These are phyloP conservation scores for Corymbia calophylla DNA, from an alignment of 441 rosid species.

Conservation along the genomic window DNA sequence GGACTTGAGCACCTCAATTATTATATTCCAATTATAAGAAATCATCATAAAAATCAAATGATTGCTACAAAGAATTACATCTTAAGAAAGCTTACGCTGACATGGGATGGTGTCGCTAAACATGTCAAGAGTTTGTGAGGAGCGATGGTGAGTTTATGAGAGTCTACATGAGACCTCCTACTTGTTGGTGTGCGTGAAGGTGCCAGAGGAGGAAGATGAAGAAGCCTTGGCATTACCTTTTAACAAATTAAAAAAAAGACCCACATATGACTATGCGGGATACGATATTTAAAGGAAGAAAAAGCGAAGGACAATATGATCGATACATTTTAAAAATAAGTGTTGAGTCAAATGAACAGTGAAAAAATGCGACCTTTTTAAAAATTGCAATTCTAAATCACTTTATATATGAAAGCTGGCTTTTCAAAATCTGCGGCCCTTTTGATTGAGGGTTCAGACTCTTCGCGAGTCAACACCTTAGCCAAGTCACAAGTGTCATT, in stretches of 20 bases:
- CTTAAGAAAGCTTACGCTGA: not conserved
- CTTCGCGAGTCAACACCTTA: not conserved
- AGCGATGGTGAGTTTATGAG: not conserved
- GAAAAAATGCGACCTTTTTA: not conserved
- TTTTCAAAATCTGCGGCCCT: not conserved
- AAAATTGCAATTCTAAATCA: not conserved
- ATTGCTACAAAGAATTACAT: too few species aligned
- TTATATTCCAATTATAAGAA: accelerated
- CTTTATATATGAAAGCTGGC: not conserved
- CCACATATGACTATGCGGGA: not conserved
- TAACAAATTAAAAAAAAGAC: too few species aligned
- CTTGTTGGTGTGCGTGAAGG: not conserved
- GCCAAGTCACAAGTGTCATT: not conserved
- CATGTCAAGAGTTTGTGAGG: not conserved
- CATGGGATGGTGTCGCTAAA: not conserved
- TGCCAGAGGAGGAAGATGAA: not conserved
- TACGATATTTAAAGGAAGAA: not conserved
- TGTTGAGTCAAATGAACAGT: too few species aligned
- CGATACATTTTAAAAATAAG: too few species aligned
- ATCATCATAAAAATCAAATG: not conserved
- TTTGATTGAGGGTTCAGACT: not conserved
- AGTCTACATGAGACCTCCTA: accelerated
- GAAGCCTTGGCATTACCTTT: not conserved
- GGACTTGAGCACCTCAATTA: not conserved
- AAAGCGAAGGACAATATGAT: too few species aligned